A percentile compares a stretch with the other conserved stretches of the same genome.
Conservation (phyloP, 768 basidiomycete species). For the Strobilomyces confusus region DNA sequence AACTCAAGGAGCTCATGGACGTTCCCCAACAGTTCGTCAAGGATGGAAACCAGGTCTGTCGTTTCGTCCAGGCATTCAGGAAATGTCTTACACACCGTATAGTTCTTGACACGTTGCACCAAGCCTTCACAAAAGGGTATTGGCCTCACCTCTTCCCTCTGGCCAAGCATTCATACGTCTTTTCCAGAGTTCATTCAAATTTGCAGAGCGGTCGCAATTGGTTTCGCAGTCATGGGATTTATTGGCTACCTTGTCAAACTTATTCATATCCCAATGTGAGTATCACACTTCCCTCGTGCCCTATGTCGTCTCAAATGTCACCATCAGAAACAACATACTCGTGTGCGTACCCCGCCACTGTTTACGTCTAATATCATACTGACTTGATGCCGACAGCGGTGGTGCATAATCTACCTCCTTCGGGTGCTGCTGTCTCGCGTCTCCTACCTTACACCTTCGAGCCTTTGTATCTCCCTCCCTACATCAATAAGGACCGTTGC, state of each 20-base stretch:
- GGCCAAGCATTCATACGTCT: conserved; percentile 1
- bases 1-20: conserved; percentile 85
- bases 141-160: background rate
- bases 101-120: conserved; percentile 97
- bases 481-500: conserved; percentile 6
- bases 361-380: conserved; percentile 20
- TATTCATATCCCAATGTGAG: conserved; percentile 97
- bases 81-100: conserved; percentile 5
- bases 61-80: background rate
- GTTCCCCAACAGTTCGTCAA: conserved; percentile 88
- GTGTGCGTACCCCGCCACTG: conserved; percentile 62
- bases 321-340: conserved; percentile 86
- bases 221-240: conserved; percentile 99
- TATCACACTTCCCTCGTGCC: conserved; percentile 18
- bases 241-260: conserved; percentile 99
- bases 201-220: conserved; percentile 93
- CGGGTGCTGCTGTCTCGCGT: conserved; percentile 5
- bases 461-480: conserved; percentile 19
- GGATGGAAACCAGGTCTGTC: conserved; percentile 86
- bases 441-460: conserved; percentile 12
- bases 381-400: conserved; percentile 46
- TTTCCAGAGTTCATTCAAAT: conserved; percentile 87
- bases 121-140: conserved; percentile 95
- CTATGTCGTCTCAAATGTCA: conserved; percentile 11
- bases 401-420: conserved; percentile 53